These are phyloP conservation scores for Mollisiaceae sp. DNA, from an alignment of 2,329 filamentous ascomycete genomes.

Conservation along the genomic window DNA sequence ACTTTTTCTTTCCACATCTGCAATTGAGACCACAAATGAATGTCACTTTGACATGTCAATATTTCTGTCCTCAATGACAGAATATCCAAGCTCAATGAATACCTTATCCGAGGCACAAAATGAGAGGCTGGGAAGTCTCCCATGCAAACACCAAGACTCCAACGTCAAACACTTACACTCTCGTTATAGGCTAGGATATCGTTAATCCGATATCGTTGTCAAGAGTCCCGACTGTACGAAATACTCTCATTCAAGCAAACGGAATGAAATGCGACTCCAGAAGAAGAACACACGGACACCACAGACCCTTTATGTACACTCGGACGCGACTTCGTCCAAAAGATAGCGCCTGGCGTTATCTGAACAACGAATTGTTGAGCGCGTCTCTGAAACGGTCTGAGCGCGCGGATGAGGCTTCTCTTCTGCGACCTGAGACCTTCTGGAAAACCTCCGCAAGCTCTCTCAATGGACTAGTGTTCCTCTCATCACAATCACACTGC, in stretches of 20 bases:
- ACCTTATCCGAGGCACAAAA: no score
- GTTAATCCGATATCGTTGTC: no score
- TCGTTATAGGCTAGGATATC: no score
- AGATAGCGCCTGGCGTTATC: background rate
- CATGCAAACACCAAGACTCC: no score
- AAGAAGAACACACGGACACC: background rate
- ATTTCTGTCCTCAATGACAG: no score
- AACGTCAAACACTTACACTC: no score
- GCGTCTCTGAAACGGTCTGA: conserved; percentile 4
- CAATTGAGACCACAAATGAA: no score
- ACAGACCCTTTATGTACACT: background rate
- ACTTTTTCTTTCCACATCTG: no score
- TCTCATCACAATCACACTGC: background rate
- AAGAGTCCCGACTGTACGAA: no score
- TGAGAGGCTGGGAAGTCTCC: no score
- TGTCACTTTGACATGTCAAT: no score
- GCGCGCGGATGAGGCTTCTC: background rate
- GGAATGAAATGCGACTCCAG: background rate
- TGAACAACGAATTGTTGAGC: background rate
- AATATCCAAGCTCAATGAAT: no score
- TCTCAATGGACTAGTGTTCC: background rate
- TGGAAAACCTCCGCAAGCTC: background rate
- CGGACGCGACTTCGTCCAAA: background rate
- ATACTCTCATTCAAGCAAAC: background rate
- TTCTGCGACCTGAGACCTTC: background rate